These are phyloP conservation scores for Plasmodium reichenowi DNA, from an alignment of 169 alveolate genomes.

Conservation along the genomic window DNA sequence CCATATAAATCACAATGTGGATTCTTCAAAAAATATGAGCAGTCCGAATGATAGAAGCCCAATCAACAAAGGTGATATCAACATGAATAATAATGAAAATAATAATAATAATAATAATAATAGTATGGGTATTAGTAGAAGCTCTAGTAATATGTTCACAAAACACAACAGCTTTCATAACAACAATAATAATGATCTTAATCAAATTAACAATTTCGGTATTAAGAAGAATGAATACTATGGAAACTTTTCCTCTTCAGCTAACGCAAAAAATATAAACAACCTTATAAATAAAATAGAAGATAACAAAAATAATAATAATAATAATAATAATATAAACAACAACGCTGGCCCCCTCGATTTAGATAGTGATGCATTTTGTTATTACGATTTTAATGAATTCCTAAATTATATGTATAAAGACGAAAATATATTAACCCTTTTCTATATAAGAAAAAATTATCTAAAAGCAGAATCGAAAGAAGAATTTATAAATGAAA, in stretches of 20 bases:
- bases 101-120: slow-evolving; percentile 7
- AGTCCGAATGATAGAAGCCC: neutral
- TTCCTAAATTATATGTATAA: slow-evolving; percentile 68
- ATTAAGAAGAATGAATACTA: slow-evolving; percentile 28
- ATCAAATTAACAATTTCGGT: neutral
- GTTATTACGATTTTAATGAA: slow-evolving; percentile 49
- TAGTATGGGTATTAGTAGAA: neutral
- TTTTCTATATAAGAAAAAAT: slow-evolving; percentile 66
- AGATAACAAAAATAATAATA: slow-evolving; percentile 4
- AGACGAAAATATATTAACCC: slow-evolving; percentile 73
- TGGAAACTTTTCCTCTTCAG: slow-evolving; percentile 19
- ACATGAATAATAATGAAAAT: neutral
- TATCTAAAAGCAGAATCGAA: slow-evolving; percentile 70
- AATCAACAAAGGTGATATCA: neutral
- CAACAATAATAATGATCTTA: slow-evolving; percentile 24
- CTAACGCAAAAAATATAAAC: slow-evolving; percentile 11
- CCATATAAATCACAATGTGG: neutral
- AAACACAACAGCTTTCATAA: slow-evolving; percentile 16
- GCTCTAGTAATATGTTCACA: slow-evolving; percentile 13
- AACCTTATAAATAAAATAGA: slow-evolving; percentile 9
- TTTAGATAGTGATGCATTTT: slow-evolving; percentile 65
- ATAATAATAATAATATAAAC: slow-evolving; percentile 13
- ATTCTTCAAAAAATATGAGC: neutral
- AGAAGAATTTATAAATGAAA: slow-evolving; percentile 71
- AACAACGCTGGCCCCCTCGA: neutral